Percentiles rank a stretch among this genome's conserved stretches.
Conservation (phyloP, 257 asterid species). For the Cinchona pubescens region DNA sequence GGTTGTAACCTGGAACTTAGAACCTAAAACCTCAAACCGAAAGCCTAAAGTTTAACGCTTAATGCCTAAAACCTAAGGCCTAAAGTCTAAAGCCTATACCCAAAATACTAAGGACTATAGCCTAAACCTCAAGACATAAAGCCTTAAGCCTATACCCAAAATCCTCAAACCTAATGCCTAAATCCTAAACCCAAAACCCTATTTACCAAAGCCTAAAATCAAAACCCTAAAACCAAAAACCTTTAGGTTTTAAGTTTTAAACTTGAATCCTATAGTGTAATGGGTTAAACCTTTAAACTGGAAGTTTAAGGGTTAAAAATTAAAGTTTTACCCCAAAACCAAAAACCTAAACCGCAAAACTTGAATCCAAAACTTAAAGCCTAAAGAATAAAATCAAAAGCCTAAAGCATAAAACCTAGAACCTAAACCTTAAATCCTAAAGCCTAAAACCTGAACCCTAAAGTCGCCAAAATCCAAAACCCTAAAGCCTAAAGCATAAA, state of each 20-base stretch:
- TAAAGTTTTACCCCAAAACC: no score
- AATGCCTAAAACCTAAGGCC: slow-evolving; percentile 1
- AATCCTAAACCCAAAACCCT: slow-evolving; percentile 6
- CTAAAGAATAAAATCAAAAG: background rate
- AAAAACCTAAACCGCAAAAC: no score
- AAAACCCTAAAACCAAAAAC: no score
- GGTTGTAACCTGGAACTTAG: background rate
- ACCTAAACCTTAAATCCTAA: background rate
- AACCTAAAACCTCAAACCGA: slow-evolving; percentile 5
- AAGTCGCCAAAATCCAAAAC: background rate
- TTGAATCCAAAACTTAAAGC: no score
- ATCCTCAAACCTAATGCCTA: slow-evolving; percentile 7
- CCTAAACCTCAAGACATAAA: slow-evolving; percentile 13
- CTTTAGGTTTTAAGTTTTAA: no score
- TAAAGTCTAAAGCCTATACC: slow-evolving; percentile 4
- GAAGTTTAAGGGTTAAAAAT: no score
- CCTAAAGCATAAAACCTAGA: background rate
- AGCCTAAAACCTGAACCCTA: slow-evolving; percentile 14
- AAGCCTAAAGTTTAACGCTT: background rate
- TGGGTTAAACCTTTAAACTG: no score
- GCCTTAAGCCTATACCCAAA: background rate
- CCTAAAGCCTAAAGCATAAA: background rate
- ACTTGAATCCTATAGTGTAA: no score
- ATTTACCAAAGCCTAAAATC: no score
- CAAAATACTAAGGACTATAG: slow-evolving; percentile 4